Evolutionary conservation across 139 green algal genomes (phyloP).

Genomic region (Zygnema cylindricum): DNA sequence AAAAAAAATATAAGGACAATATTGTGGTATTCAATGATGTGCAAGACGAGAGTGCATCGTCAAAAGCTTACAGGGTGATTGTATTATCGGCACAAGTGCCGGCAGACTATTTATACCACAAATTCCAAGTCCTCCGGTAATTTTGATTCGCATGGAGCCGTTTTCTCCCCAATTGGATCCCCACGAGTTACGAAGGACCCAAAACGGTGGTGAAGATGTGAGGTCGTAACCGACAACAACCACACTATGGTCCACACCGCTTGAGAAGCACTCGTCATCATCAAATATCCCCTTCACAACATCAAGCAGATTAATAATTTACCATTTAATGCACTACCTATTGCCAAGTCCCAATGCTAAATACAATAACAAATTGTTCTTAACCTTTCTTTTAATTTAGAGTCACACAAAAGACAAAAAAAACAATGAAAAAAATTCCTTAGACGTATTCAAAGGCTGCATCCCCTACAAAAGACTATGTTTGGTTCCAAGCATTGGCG

Average conservation of each 20-base stretch:
- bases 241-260: not conserved
- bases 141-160: slow-evolving; percentile 4
- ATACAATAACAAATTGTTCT: not conserved
- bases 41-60: not conserved
- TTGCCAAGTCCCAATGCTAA: not conserved
- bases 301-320: no score
- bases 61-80: not conserved
- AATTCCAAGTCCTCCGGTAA: not conserved
- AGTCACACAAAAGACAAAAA: not conserved
- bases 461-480: no score
- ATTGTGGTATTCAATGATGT: not conserved
- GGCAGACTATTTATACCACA: slow-evolving; percentile 1
- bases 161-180: not conserved
- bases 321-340: no score
- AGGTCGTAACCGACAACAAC: not conserved
- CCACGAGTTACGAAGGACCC: slow-evolving; percentile 9
- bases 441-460: no score
- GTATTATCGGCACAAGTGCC: not conserved
- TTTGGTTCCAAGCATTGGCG: not conserved
- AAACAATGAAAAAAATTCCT: no score
- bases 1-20: no score
- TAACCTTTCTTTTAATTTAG: not conserved
- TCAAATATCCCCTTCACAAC: not conserved
- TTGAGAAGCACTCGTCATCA: not conserved
- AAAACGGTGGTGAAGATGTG: not conserved